Base-by-base conservation (phyloP, 495 filamentous ascomycete species). In the Parmelia sp. region DNA sequence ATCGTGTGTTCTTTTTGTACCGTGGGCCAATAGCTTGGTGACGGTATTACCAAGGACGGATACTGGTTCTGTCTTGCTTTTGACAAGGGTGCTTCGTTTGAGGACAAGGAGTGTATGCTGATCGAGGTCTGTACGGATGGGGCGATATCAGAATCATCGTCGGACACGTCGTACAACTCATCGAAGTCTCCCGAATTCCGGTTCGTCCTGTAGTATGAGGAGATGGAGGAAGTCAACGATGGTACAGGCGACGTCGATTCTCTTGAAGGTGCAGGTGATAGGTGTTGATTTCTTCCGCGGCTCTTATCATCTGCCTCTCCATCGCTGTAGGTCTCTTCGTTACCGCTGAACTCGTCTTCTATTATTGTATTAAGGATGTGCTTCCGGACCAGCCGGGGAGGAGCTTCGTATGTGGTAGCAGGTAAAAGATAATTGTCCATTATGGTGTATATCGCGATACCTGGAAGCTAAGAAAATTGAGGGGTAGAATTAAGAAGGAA, bases 321-420 rank as follows among this genome's bases (percentile, higher is more conserved):
- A 56, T 66, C 68, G 57, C 62, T 67, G 17, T 47, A 65, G 69
- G 65, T 61, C 29, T 68, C 65, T 39, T 64, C 63, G 58, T 33
- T 21, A 11, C 29, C 29, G 66, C 80, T 80, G 68, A 76, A 79
- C 58, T 80, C 81, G 71, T 92, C 88, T 77, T 92, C 90, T 71
- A 89, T 87, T 86, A 92, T 90, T 66, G 89, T 88, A 90, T 92
- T 91, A 89, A 92, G 88, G 67, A 76, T 74, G 74, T 82, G 79
- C 72, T 81, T 83, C 76, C 80, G 84, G 81, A 74, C 89, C 89
- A 83, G 91, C 89, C 79, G 84, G 71, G 83, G 81, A 64, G 83
- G 84, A 66, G 87, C 83, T 73, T 77, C 74, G 74, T 83, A 87
- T 45, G 79, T 82, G 66, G 78, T 83, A 71, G 83, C 75, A 65